Conservation (phyloP, 371 early-diverging fungal genomes). For the Apophysomyces trapeziformis region DNA sequence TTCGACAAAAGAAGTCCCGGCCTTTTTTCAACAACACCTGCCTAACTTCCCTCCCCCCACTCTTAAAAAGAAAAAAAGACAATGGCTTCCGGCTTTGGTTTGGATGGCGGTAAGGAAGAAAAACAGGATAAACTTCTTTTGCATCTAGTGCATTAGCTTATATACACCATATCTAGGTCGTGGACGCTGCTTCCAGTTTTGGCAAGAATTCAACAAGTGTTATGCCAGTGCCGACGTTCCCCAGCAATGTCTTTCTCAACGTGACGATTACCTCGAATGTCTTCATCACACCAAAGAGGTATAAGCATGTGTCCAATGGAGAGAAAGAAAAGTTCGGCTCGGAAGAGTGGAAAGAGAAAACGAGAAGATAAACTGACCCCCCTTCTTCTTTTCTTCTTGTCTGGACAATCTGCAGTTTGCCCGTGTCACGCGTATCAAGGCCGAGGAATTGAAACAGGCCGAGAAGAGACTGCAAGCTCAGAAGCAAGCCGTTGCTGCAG, state of each 20-base stretch:
- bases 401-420: conserved; percentile 40
- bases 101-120: conserved; percentile 42
- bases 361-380: too few relatives aligned
- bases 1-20: too few relatives aligned
- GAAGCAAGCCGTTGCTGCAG: conserved; percentile 55
- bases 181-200: conserved; percentile 81
- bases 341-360: too few relatives aligned
- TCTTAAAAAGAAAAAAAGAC: conserved; percentile 12
- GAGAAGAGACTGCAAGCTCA: conserved; percentile 54
- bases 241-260: conserved; percentile 71
- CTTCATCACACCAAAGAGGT: conserved; percentile 86
- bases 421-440: conserved; percentile 63
- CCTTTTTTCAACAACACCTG: too few relatives aligned
- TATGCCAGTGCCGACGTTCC: conserved; percentile 74
- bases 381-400: too few relatives aligned
- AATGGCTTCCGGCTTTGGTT: conserved; percentile 57
- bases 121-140: neutral
- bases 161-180: conserved; percentile 56
- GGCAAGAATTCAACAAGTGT: conserved; percentile 89
- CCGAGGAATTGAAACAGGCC: conserved; percentile 63
- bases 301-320: neutral
- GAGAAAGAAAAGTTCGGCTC: too few relatives aligned
- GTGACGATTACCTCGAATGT: conserved; percentile 84
- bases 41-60: conserved; percentile 2
- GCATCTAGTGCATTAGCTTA: neutral